phyloP scores from a whole-genome alignment of 106 monocot species.

The Phalaenopsis equestris region DNA sequence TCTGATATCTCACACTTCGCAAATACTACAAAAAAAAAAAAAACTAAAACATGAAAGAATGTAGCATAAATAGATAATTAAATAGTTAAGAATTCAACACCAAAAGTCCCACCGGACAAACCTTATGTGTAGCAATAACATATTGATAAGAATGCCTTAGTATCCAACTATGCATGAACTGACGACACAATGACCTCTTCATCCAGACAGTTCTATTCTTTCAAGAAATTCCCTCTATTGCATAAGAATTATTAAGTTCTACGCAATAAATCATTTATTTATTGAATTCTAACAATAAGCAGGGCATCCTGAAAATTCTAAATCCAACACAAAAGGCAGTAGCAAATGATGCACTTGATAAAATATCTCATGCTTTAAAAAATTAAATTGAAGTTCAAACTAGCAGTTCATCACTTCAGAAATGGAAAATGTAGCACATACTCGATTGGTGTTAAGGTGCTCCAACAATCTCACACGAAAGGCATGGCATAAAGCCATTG shows the following conservation, averaged over 20 bases:
- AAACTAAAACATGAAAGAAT: no score
- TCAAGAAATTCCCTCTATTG: background rate
- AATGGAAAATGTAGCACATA: background rate
- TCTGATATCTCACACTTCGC: no score
- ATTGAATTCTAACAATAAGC: background rate
- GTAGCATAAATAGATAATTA: no score
- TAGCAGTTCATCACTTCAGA: background rate
- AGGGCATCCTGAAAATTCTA: background rate
- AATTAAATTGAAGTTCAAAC: background rate
- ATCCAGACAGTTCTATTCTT: background rate
- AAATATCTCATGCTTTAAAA: background rate
- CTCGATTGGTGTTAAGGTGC: constrained; percentile 24
- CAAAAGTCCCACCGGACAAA: no score
- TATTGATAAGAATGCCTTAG: no score
- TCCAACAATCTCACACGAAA: constrained; percentile 44
- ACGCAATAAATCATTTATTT: background rate
- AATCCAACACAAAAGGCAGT: background rate
- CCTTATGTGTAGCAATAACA: no score
- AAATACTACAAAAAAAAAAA: no score
- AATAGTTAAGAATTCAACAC: no score
- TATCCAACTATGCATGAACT: no score
- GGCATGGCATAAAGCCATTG: constrained; percentile 24
- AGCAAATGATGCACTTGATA: background rate
- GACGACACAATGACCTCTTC: no score
- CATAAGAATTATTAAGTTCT: background rate